Evolutionary conservation across 345 rosid species (phyloP).

Genomic region (Hypericum androsaemum): DNA sequence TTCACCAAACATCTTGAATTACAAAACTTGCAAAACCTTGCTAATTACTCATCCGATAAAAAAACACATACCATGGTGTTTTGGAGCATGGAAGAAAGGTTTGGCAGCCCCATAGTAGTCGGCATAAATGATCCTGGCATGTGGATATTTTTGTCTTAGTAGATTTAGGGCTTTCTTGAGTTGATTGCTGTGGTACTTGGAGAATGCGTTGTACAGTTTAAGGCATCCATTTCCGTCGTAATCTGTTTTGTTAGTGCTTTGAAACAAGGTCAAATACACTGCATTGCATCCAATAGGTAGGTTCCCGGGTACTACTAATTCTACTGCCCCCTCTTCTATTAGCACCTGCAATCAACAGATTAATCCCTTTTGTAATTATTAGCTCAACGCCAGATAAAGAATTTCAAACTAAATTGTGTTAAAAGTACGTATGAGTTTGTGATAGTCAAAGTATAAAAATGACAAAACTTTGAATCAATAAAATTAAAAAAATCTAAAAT

Average conservation of each 20-base stretch:
- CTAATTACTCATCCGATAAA: too few species aligned
- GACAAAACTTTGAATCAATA: too few species aligned
- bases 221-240: constrained; percentile 48
- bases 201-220: constrained; percentile 32
- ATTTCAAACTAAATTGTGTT: too few species aligned
- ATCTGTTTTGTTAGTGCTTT: constrained; percentile 19
- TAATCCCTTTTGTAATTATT: neutral
- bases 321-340: constrained; percentile 61
- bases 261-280: constrained; percentile 40
- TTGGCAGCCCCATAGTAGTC: constrained; percentile 13
- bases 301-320: constrained; percentile 56
- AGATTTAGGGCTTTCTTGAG: constrained; percentile 30
- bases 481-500: too few species aligned
- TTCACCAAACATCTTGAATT: too few species aligned
- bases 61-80: constrained; percentile 30
- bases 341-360: constrained; percentile 20
- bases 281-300: constrained; percentile 63
- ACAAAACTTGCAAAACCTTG: too few species aligned
- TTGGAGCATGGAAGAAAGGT: constrained; percentile 30
- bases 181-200: constrained; percentile 38
- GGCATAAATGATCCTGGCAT: constrained; percentile 23
- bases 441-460: too few species aligned
- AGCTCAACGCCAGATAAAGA: too few species aligned
- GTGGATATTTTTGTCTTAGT: constrained; percentile 37
- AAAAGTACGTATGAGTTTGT: too few species aligned